Evolutionary conservation across 202 grass and related monocot genomes (phyloP).

Genomic region (Zizania palustris): DNA sequence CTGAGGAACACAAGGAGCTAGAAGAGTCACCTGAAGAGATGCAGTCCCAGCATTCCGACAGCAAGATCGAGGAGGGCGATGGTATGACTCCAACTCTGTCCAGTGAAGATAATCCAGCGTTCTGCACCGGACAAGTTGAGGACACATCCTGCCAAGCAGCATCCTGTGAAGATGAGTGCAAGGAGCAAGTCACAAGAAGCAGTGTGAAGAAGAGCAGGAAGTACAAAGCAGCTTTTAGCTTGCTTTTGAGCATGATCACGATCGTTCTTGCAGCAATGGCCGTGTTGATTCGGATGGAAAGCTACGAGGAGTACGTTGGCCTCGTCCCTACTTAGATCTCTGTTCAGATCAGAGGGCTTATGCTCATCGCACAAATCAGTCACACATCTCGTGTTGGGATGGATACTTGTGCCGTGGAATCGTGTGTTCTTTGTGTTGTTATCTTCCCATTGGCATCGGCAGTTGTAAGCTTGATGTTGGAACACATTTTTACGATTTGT

Average conservation of each 20-base stretch:
- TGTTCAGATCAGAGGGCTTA: neutral
- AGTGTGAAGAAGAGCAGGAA: constrained; percentile 35
- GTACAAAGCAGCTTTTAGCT: constrained; percentile 26
- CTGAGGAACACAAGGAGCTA: constrained; percentile 27
- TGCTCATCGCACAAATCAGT: too few species aligned
- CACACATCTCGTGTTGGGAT: too few species aligned
- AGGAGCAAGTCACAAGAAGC: constrained; percentile 32
- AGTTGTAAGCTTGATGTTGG: too few species aligned
- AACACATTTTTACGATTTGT: too few species aligned
- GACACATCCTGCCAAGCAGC: constrained; percentile 27
- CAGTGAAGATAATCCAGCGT: constrained; percentile 46
- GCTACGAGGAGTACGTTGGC: constrained; percentile 42
- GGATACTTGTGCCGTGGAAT: too few species aligned
- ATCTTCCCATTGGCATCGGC: too few species aligned
- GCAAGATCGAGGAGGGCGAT: constrained; percentile 34
- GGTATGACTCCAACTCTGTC: constrained; percentile 22
- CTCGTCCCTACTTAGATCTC: constrained; percentile 85
- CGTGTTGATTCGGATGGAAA: constrained; percentile 50
- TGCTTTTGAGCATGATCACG: constrained; percentile 47
- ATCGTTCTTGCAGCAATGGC: constrained; percentile 39
- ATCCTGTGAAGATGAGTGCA: constrained; percentile 35
- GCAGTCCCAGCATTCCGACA: constrained; percentile 45
- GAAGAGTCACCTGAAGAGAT: constrained; percentile 33
- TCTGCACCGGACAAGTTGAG: constrained; percentile 46
- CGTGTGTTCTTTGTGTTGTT: too few species aligned